Conservation (phyloP, 1,284 basidiomycete genomes). For the Leucoagaricus sp. region DNA sequence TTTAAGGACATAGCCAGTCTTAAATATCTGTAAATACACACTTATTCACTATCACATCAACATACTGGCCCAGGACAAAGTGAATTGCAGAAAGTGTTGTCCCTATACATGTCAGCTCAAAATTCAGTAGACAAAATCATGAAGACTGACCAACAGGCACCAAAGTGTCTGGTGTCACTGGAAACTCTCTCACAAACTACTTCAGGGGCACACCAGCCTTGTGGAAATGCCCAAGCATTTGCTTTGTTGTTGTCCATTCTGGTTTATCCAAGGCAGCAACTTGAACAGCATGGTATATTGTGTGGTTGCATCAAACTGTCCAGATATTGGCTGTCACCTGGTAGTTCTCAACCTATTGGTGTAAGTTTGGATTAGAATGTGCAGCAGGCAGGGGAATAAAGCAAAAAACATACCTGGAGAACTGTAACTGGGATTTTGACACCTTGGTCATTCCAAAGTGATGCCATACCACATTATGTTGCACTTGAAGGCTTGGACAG, state of each 20-base stretch:
- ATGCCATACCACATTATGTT: too few relatives aligned
- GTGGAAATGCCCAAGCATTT: constrained; percentile 86
- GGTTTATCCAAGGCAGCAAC: constrained; percentile 78
- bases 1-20: constrained; percentile 13
- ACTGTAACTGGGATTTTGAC: too few relatives aligned
- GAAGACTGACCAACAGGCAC: constrained; percentile 76
- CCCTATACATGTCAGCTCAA: constrained; percentile 45
- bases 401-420: too few relatives aligned
- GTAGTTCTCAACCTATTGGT: constrained; percentile 72
- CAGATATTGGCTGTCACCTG: constrained; percentile 81
- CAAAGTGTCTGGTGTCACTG: constrained; percentile 86
- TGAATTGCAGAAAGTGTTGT: constrained; percentile 90
- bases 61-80: constrained; percentile 97
- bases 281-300: constrained; percentile 85
- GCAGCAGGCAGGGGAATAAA: too few relatives aligned
- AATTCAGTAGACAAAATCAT: constrained; percentile 10
- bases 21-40: too few relatives aligned
- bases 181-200: constrained; percentile 88
- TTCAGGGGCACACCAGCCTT: constrained; percentile 87
- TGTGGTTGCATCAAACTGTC: constrained; percentile 61
- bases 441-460: too few relatives aligned
- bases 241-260: constrained; percentile 65
- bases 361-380: too few relatives aligned
- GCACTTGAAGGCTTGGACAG: too few relatives aligned
- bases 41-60: constrained; percentile 94